These are phyloP conservation scores for Venturia effusa DNA, from an alignment of 2,329 filamentous ascomycete genomes.

Conservation along the genomic window DNA sequence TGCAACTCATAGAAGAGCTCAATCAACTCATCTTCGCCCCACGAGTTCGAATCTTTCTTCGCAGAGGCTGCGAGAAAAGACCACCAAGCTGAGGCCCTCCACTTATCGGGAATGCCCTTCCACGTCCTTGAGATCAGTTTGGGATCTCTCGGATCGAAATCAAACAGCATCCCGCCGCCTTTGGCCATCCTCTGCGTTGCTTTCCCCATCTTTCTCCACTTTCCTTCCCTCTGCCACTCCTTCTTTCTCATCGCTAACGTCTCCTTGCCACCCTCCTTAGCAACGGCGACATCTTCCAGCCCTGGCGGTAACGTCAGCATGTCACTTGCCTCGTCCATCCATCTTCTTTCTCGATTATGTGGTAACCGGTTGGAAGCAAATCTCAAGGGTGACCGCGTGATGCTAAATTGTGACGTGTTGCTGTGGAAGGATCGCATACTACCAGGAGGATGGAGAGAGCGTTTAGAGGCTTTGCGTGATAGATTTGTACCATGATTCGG, in stretches of 20 bases:
- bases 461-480: neutral
- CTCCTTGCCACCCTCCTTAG: slow-evolving; percentile 35
- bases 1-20: slow-evolving; percentile 62
- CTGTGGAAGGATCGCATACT: slow-evolving; percentile 27
- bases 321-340: slow-evolving; percentile 50
- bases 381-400: slow-evolving; percentile 33
- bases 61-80: slow-evolving; percentile 78
- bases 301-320: slow-evolving; percentile 52
- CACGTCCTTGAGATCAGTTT: slow-evolving; percentile 83
- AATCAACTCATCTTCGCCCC: slow-evolving; percentile 61
- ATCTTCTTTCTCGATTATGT: slow-evolving; percentile 33
- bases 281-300: slow-evolving; percentile 32
- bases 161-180: slow-evolving; percentile 52
- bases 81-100: slow-evolving; percentile 90
- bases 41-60: slow-evolving; percentile 48
- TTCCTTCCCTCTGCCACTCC: slow-evolving; percentile 52
- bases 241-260: slow-evolving; percentile 43
- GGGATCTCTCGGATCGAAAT: slow-evolving; percentile 70
- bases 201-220: slow-evolving; percentile 57
- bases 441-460: slow-evolving; percentile 30
- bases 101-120: slow-evolving; percentile 96
- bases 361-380: slow-evolving; percentile 42
- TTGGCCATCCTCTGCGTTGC: slow-evolving; percentile 21
- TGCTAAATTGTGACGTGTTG: slow-evolving; percentile 28
- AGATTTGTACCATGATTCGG: slow-evolving; percentile 13